These are phyloP conservation scores for Diacronema lutheri DNA, from an alignment of 78 protist species.

Conservation along the genomic window DNA sequence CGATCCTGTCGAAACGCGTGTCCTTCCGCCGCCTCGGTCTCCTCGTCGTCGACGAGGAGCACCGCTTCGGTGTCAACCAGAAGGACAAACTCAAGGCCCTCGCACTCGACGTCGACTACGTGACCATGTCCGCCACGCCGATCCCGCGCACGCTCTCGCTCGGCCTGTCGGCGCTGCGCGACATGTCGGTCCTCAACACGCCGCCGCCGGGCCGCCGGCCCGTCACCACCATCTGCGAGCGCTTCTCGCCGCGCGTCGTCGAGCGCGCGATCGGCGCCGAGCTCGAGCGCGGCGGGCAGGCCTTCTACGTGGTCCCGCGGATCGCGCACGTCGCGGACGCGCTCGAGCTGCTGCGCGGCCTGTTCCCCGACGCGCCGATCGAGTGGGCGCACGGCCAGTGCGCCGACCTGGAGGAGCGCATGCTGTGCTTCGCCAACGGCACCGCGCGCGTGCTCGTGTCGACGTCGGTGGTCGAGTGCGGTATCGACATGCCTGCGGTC, in stretches of 20 bases:
- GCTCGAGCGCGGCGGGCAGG: slow-evolving; percentile 42
- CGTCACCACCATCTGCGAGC: slow-evolving; percentile 21
- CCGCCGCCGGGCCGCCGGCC: slow-evolving; percentile 24
- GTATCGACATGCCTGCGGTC: slow-evolving; percentile 35
- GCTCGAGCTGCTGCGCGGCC: background rate
- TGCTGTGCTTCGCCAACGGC: background rate
- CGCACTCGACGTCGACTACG: background rate
- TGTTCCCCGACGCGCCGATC: background rate
- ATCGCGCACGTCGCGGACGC: background rate
- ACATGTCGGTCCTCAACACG: slow-evolving; percentile 1
- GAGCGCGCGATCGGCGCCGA: slow-evolving; percentile 14
- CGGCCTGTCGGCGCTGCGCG: slow-evolving; percentile 27
- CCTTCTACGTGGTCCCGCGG: slow-evolving; percentile 34
- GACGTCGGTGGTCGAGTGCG: slow-evolving; percentile 46
- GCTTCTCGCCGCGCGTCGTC: background rate
- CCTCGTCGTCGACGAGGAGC: slow-evolving; percentile 51
- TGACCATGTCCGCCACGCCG: slow-evolving; percentile 43
- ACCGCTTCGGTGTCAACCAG: slow-evolving; percentile 32
- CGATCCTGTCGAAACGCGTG: background rate
- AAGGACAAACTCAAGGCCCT: slow-evolving; percentile 22
- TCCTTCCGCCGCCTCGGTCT: slow-evolving; percentile 19
- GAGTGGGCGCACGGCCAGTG: background rate
- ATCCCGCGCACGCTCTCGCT: slow-evolving; percentile 48
- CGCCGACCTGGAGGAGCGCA: slow-evolving; percentile 1
- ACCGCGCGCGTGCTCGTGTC: slow-evolving; percentile 14